Evolutionary conservation across 2,329 filamentous ascomycete species (phyloP).

Genomic region (Fusarium solani-melongenae): DNA sequence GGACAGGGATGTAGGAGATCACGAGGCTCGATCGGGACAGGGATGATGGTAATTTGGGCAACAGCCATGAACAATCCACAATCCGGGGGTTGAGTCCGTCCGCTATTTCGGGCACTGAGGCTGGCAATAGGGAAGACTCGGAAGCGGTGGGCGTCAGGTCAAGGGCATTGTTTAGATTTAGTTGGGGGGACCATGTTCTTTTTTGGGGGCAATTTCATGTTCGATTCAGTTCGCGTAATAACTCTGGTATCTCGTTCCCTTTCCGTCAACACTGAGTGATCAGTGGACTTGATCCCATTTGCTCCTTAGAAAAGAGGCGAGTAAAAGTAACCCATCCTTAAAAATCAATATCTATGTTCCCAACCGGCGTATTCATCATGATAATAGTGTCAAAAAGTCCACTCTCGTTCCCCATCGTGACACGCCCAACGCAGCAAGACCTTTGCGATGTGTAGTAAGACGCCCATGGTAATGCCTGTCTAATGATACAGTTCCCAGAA

Average conservation of each 20-base stretch:
- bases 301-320: slow-evolving; percentile 23
- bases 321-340: slow-evolving; percentile 34
- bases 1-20: slow-evolving; percentile 40
- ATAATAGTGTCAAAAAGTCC: slow-evolving; percentile 24
- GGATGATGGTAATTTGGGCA: slow-evolving; percentile 35
- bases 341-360: slow-evolving; percentile 44
- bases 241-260: slow-evolving; percentile 43
- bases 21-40: slow-evolving; percentile 42
- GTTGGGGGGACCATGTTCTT: not conserved
- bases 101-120: slow-evolving; percentile 6
- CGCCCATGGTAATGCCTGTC: slow-evolving; percentile 44
- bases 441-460: slow-evolving; percentile 37
- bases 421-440: slow-evolving; percentile 13
- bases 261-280: slow-evolving; percentile 44
- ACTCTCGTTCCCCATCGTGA: slow-evolving; percentile 14
- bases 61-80: slow-evolving; percentile 20
- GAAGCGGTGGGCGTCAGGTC: slow-evolving; percentile 2
- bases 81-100: slow-evolving; percentile 3
- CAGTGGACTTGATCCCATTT: slow-evolving; percentile 43
- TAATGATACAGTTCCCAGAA: slow-evolving; percentile 45
- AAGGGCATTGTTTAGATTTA: not conserved
- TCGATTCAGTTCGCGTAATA: slow-evolving; percentile 33
- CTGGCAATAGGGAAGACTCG: slow-evolving; percentile 14
- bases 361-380: slow-evolving; percentile 44
- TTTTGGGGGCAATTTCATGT: slow-evolving; percentile 31